Percentiles rank a stretch among this genome's conserved stretches.
phyloP scores from a whole-genome alignment of 331 rosid genomes.

The Pyrus hybrid region DNA sequence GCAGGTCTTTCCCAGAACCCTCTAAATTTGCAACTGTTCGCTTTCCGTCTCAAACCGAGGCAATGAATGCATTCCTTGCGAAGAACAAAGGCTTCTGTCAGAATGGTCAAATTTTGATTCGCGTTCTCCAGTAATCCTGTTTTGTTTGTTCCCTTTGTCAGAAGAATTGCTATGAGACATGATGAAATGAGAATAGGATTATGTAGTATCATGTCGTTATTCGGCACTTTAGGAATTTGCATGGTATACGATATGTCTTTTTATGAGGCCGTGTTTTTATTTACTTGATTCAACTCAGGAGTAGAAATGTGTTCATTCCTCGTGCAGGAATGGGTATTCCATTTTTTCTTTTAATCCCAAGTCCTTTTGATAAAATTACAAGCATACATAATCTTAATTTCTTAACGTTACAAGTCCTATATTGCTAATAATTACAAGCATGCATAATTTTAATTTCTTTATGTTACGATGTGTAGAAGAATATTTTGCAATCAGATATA shows the following conservation, averaged over 20 bases:
- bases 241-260: neutral
- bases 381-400: too few species aligned
- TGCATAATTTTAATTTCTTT: neutral
- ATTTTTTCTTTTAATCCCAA: neutral
- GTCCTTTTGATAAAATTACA: neutral
- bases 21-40: constrained; percentile 41
- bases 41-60: constrained; percentile 50
- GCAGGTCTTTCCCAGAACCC: constrained; percentile 41
- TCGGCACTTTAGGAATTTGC: neutral
- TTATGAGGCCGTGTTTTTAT: neutral
- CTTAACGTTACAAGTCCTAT: too few species aligned
- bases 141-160: neutral
- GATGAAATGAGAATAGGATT: neutral
- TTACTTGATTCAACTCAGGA: neutral
- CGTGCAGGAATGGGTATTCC: neutral
- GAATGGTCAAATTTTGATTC: constrained; percentile 42
- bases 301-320: neutral
- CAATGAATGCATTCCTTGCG: constrained; percentile 52
- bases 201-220: neutral
- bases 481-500: neutral
- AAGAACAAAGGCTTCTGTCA: constrained; percentile 61
- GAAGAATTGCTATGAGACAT: neutral
- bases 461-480: neutral
- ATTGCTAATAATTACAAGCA: neutral
- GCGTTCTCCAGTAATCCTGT: constrained; percentile 56